phyloP scores from a whole-genome alignment of 805 yeast genomes.

The Tetrapisispora iriomotensis region DNA sequence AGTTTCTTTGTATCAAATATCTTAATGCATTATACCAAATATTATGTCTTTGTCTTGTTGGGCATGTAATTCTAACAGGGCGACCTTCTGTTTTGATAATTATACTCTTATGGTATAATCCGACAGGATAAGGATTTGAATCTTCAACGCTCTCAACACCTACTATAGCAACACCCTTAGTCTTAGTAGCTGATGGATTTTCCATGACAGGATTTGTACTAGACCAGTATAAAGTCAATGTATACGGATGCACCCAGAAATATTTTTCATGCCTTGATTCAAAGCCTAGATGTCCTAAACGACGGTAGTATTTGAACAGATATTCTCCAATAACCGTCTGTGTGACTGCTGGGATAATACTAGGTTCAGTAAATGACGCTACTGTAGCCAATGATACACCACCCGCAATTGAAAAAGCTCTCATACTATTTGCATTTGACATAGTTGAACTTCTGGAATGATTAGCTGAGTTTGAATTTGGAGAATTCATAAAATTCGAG shows the following conservation, averaged over 20 bases:
- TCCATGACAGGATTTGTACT: conserved; percentile 64
- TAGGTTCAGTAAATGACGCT: conserved; percentile 55
- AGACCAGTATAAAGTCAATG: conserved; percentile 86
- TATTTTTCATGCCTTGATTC: conserved; percentile 79
- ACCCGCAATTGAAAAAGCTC: conserved; percentile 19
- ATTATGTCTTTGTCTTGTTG: conserved; percentile 78
- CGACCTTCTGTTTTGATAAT: conserved; percentile 60
- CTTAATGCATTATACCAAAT: conserved; percentile 82
- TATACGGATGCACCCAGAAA: conserved; percentile 96
- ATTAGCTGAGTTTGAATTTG: no score
- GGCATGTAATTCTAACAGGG: conserved; percentile 71
- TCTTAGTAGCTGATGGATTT: conserved; percentile 54
- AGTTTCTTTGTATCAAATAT: conserved; percentile 57
- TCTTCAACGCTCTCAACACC: conserved; percentile 75
- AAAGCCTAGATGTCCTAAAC: conserved; percentile 59
- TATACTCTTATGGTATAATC: conserved; percentile 76
- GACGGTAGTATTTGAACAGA: conserved; percentile 73
- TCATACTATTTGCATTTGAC: neutral
- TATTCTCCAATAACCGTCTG: conserved; percentile 93
- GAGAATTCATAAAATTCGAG: no score
- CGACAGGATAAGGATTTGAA: conserved; percentile 80
- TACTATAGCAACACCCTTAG: conserved; percentile 71
- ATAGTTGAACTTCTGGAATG: conserved; percentile 4
- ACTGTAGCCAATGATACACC: conserved; percentile 39
- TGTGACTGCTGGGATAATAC: conserved; percentile 76